Percentiles rank a stretch among this genome's conserved stretches.
Conservation (phyloP, 495 filamentous ascomycete species). For the Daldinia loculata region DNA sequence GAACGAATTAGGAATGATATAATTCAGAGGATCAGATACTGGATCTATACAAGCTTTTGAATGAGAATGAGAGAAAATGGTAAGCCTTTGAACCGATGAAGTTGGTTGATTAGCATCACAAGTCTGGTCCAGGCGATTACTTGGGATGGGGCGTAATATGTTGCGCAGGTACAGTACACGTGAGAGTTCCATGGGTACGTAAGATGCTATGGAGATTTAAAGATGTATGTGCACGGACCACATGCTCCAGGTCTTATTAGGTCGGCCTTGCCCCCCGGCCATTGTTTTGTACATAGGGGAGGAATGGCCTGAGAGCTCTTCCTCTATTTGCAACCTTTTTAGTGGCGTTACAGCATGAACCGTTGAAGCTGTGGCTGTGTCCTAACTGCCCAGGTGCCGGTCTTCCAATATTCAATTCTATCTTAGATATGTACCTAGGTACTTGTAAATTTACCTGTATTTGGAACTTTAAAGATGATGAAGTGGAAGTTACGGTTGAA, state of each 20-base stretch:
- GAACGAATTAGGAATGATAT: conserved; percentile 15
- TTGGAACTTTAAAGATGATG: not conserved
- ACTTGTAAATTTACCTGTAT: not conserved
- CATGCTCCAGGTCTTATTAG: not conserved
- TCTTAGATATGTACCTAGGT: not conserved
- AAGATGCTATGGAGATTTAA: conserved; percentile 27
- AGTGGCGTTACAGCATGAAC: conserved; percentile 5
- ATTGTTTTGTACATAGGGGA: conserved; percentile 3
- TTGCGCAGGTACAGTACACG: conserved; percentile 39
- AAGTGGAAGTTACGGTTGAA: conserved; percentile 20
- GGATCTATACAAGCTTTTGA: conserved; percentile 13
- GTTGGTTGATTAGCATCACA: conserved; percentile 11
- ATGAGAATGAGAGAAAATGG: not conserved
- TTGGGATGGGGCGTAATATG: conserved; percentile 13
- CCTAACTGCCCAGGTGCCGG: not conserved
- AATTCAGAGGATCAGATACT: conserved; percentile 3
- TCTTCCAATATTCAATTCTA: not conserved
- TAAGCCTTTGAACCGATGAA: not conserved
- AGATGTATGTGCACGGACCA: conserved; percentile 21
- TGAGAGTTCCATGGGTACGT: conserved; percentile 38
- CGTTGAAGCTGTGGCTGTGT: conserved; percentile 13
- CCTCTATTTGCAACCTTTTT: not conserved
- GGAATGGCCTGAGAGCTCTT: conserved; percentile 1
- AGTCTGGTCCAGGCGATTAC: conserved; percentile 1
- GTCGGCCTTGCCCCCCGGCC: not conserved